phyloP scores from a whole-genome alignment of 2,329 filamentous ascomycete genomes.

The Aspergillus sp. region DNA sequence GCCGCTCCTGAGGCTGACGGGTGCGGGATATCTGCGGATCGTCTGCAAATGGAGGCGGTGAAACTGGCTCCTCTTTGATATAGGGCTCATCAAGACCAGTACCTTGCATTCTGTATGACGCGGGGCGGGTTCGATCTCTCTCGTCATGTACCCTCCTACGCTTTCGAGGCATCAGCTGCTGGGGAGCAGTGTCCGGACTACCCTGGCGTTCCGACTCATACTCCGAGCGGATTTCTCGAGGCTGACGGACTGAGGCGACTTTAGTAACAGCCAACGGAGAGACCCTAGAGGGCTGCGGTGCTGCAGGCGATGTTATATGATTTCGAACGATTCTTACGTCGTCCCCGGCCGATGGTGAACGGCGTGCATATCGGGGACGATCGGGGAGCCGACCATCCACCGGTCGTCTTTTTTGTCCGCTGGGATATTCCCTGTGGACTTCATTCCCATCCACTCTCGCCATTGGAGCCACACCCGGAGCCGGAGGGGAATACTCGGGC shows the following conservation, averaged over 20 bases:
- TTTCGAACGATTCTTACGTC: slow-evolving; percentile 67
- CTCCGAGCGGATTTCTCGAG: slow-evolving; percentile 49
- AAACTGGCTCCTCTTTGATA: slow-evolving; percentile 64
- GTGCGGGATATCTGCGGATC: slow-evolving; percentile 36
- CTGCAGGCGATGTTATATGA: slow-evolving; percentile 70
- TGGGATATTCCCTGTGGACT: slow-evolving; percentile 21
- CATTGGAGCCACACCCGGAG: slow-evolving; percentile 36
- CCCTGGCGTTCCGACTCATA: slow-evolving; percentile 31
- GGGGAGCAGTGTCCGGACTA: slow-evolving; percentile 44
- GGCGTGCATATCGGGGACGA: slow-evolving; percentile 41
- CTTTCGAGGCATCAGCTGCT: slow-evolving; percentile 50
- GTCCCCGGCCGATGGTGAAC: slow-evolving; percentile 35
- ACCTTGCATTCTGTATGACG: slow-evolving; percentile 33
- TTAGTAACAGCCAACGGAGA: slow-evolving; percentile 57
- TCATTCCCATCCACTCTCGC: slow-evolving; percentile 27
- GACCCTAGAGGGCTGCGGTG: slow-evolving; percentile 72
- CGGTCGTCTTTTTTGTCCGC: slow-evolving; percentile 37
- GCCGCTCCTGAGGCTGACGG: slow-evolving; percentile 39
- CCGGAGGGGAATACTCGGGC: slow-evolving; percentile 49
- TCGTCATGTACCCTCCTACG: slow-evolving; percentile 49
- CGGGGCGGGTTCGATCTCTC: slow-evolving; percentile 32
- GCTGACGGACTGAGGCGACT: slow-evolving; percentile 54
- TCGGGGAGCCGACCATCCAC: slow-evolving; percentile 41
- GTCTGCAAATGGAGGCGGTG: slow-evolving; percentile 56
- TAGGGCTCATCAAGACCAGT: slow-evolving; percentile 46